Base-by-base conservation (phyloP, 1,284 basidiomycete species). In the Psilocybe mexicana region DNA sequence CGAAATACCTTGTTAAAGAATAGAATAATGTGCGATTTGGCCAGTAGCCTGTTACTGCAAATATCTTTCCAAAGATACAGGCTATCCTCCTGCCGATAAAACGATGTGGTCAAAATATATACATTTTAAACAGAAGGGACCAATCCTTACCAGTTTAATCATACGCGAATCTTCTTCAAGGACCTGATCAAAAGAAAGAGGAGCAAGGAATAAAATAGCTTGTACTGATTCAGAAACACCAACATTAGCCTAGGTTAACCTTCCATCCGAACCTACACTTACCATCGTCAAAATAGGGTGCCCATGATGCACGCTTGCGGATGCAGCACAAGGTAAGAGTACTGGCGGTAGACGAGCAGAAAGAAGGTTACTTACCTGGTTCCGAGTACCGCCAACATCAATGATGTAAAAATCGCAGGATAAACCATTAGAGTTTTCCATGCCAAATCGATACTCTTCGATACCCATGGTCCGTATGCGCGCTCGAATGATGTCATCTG, bases 381-480 rank as follows among this genome's bases (percentile, higher is more conserved):
- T 79, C 54, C 83, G 76, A 45, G 79, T 80, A 30, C 87, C 87
- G 47, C 87, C 85, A 0, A 90, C 87, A 55, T 90, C 87, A 46
- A 84, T 86, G 55, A 89, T 84, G 61, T 81, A 85, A 69, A 86
- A 85, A 54, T 88, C 86, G 1, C 79, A 75, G 8, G 78, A 82
- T 55, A 64, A 53, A 38, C 70, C 66, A 30, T 26, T 51, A 42
- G 42, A 14, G 6, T 72, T 74, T 49, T 87, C 81, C 58, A 83
- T 75, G 12, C 76, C 69, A 61, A 90, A 84, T 10, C 79, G 74
- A 61, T 89, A 83, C 63, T 90, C 88, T 59, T 88, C 84, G 1
- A 88, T 82, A 6, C 88, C 87, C 53, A 86, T 75, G 1, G 88
- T 90, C 36, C 84, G 78, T 55, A 90, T 73, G 50, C 88, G 75